phyloP scores from a whole-genome alignment of 306 rosid genomes.

The Pyrus communis region DNA sequence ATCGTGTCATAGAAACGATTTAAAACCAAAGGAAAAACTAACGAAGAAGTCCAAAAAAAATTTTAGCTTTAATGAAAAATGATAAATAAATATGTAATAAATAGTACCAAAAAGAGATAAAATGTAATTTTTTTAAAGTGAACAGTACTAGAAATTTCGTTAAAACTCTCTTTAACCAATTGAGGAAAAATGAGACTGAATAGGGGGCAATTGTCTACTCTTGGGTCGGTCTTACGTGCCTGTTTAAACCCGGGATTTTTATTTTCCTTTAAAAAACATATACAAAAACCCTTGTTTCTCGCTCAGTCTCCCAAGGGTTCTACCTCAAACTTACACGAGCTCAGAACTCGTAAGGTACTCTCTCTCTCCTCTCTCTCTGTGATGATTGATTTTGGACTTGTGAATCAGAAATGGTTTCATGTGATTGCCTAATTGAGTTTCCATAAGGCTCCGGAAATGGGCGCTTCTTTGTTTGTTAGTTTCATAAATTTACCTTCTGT shows the following conservation, averaged over 20 bases:
- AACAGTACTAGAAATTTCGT: too few species aligned
- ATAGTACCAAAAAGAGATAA: too few species aligned
- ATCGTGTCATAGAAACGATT: neutral
- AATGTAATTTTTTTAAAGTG: too few species aligned
- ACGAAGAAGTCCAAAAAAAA: too few species aligned
- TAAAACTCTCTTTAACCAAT: neutral
- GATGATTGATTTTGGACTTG: neutral
- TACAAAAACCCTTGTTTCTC: neutral
- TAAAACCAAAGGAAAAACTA: too few species aligned
- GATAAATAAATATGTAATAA: too few species aligned
- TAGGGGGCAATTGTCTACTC: neutral
- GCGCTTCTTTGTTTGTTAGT: neutral
- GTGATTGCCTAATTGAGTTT: neutral
- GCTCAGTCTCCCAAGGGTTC: neutral
- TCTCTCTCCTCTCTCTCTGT: neutral
- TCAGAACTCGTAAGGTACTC: neutral
- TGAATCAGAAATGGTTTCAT: neutral
- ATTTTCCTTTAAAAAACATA: neutral
- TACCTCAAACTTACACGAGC: neutral
- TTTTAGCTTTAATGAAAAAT: neutral
- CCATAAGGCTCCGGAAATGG: neutral
- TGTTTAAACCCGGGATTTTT: neutral
- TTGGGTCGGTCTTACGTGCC: neutral
- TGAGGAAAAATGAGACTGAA: neutral
- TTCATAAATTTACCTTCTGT: neutral